Percentiles rank a stretch among this genome's conserved stretches.
phyloP scores from a whole-genome alignment of 2,329 filamentous ascomycete genomes.

The Pseudogymnoascus sp. region DNA sequence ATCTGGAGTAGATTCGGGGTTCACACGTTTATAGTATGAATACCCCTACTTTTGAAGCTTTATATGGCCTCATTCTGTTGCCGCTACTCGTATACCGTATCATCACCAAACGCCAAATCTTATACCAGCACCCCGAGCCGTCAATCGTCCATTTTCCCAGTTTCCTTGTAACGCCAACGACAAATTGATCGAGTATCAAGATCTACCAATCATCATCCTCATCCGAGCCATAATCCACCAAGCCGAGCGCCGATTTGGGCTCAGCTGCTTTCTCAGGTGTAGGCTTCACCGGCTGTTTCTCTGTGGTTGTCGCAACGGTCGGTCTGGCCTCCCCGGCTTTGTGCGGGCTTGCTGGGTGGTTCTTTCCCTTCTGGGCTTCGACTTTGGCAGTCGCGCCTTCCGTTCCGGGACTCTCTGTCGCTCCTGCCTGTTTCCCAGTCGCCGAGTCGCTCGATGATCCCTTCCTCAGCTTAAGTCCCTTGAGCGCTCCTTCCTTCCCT shows the following conservation, averaged over 20 bases:
- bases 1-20: neutral
- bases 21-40: constrained; percentile 3
- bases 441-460: constrained; percentile 15
- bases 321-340: neutral
- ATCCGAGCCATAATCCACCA: constrained; percentile 52
- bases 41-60: constrained; percentile 2
- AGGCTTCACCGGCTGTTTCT: neutral
- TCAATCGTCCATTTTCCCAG: neutral
- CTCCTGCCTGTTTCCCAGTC: neutral
- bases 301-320: neutral
- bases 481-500: constrained; percentile 29
- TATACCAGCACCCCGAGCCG: neutral
- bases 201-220: constrained; percentile 34
- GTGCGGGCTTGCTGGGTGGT: neutral
- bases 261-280: neutral
- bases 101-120: neutral
- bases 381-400: neutral
- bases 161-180: neutral
- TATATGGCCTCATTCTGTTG: neutral
- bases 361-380: constrained; percentile 4
- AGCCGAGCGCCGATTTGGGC: constrained; percentile 24
- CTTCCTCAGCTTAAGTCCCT: constrained; percentile 27
- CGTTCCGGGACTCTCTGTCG: neutral
- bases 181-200: neutral
- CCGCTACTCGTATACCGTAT: neutral